phyloP scores from a whole-genome alignment of 2,329 filamentous ascomycete genomes.

The Parastagonospora nodorum region DNA sequence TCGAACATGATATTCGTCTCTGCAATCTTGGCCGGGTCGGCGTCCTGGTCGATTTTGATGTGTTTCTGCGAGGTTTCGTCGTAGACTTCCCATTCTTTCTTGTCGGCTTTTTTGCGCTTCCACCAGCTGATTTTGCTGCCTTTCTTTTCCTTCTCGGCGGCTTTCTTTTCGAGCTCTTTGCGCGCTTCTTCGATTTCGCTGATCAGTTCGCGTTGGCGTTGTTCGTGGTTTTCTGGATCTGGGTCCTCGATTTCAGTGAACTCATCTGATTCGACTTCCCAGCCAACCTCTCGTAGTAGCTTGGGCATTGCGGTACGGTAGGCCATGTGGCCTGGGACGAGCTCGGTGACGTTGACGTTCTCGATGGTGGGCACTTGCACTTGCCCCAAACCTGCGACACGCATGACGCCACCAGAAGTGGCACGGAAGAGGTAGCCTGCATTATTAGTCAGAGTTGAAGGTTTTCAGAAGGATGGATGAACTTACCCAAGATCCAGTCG shows the following conservation, averaged over 20 bases:
- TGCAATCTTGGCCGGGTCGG: slow-evolving; percentile 55
- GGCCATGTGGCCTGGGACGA: slow-evolving; percentile 93
- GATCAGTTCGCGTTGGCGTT: slow-evolving; percentile 89
- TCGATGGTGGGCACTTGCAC: slow-evolving; percentile 84
- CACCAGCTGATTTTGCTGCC: slow-evolving; percentile 70
- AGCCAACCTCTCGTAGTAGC: slow-evolving; percentile 84
- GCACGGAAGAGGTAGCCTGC: slow-evolving; percentile 86
- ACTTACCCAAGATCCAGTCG: slow-evolving; percentile 86
- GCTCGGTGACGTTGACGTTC: slow-evolving; percentile 84
- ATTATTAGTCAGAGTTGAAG: slow-evolving; percentile 8
- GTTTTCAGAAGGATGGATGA: not conserved
- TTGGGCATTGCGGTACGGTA: slow-evolving; percentile 92
- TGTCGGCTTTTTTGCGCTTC: slow-evolving; percentile 77
- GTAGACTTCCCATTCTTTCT: slow-evolving; percentile 94
- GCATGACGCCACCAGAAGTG: slow-evolving; percentile 88
- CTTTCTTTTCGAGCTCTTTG: slow-evolving; percentile 79
- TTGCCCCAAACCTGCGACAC: slow-evolving; percentile 80
- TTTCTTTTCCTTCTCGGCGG: slow-evolving; percentile 63
- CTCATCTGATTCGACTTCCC: slow-evolving; percentile 89
- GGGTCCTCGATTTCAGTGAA: slow-evolving; percentile 97
- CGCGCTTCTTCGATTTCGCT: slow-evolving; percentile 95
- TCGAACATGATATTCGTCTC: slow-evolving; percentile 81
- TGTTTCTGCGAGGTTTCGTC: slow-evolving; percentile 66
- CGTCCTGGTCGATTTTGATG: slow-evolving; percentile 42
- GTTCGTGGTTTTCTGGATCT: slow-evolving; percentile 88